Percentiles rank a stretch among this genome's conserved stretches.
Evolutionary conservation across 2,329 filamentous ascomycete species (phyloP).

Genomic region (Fusarium hostae): DNA sequence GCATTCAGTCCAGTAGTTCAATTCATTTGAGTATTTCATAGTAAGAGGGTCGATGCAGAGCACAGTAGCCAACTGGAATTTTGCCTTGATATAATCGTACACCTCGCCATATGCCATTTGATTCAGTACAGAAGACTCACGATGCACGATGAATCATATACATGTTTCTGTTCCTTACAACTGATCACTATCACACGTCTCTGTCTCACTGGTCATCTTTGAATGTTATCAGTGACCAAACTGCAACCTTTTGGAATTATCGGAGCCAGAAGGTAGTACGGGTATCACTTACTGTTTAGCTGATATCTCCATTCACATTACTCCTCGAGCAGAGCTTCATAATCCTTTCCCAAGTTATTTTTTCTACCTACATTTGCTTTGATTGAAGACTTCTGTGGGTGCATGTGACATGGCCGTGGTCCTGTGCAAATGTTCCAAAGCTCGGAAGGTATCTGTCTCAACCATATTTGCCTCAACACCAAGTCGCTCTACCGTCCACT

Average conservation of each 20-base stretch:
- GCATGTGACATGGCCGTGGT: fast-evolving
- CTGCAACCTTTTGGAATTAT: fast-evolving
- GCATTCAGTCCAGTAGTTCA: fast-evolving
- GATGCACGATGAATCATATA: no score
- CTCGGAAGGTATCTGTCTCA: fast-evolving
- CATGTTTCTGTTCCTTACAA: fast-evolving
- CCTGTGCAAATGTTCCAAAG: fast-evolving
- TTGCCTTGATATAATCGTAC: background rate
- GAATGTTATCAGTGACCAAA: background rate
- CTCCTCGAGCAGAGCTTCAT: background rate
- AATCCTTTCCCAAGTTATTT: fast-evolving
- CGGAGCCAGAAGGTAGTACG: background rate
- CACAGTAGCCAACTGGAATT: fast-evolving
- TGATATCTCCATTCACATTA: background rate
- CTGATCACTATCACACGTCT: fast-evolving
- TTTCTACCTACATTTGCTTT: fast-evolving
- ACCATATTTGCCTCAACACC: background rate
- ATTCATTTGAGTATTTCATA: fast-evolving
- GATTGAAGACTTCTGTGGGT: fast-evolving
- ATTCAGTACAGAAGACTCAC: background rate
- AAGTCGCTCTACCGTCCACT: background rate
- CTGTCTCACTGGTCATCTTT: background rate
- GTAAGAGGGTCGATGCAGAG: background rate
- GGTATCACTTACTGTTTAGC: background rate
- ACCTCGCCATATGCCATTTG: fast-evolving